Evolutionary conservation across 148 eudicot species (phyloP).

Genomic region (Cornus kousa): DNA sequence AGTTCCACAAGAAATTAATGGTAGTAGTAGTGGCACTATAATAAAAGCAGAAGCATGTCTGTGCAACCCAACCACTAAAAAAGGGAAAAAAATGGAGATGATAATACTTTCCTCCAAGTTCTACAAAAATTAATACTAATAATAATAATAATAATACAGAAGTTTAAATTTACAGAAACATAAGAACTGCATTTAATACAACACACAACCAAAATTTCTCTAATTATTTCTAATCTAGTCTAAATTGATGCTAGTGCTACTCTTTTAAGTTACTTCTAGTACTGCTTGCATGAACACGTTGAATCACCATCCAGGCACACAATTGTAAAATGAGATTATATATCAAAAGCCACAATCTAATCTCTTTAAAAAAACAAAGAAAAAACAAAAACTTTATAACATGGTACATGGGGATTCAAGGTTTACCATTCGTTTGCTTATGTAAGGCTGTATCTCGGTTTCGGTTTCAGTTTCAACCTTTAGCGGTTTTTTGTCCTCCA

Average conservation of each 20-base stretch:
- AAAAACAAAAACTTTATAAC: neutral
- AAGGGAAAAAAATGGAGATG: neutral
- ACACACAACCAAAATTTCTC: neutral
- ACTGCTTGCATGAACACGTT: neutral
- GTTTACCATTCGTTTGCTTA: constrained; percentile 88
- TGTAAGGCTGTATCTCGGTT: constrained; percentile 66
- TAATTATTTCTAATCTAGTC: neutral
- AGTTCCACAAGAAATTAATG: neutral
- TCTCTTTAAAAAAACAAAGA: neutral
- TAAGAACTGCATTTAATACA: no score
- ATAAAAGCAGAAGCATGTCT: no score
- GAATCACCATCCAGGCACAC: neutral
- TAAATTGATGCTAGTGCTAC: neutral
- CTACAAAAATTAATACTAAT: neutral
- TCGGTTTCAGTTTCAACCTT: constrained; percentile 39
- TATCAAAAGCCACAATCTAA: neutral
- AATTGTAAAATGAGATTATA: neutral
- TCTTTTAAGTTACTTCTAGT: neutral
- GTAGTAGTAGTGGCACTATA: no score
- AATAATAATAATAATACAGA: neutral
- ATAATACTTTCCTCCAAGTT: neutral
- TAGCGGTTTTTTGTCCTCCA: constrained; percentile 34
- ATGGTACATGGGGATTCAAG: constrained; percentile 29
- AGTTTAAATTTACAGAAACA: neutral
- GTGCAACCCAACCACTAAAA: no score